Percentiles rank a stretch among this genome's conserved stretches.
Conservation (phyloP, 2,329 filamentous ascomycete genomes). For the Scytalidium sp. region DNA sequence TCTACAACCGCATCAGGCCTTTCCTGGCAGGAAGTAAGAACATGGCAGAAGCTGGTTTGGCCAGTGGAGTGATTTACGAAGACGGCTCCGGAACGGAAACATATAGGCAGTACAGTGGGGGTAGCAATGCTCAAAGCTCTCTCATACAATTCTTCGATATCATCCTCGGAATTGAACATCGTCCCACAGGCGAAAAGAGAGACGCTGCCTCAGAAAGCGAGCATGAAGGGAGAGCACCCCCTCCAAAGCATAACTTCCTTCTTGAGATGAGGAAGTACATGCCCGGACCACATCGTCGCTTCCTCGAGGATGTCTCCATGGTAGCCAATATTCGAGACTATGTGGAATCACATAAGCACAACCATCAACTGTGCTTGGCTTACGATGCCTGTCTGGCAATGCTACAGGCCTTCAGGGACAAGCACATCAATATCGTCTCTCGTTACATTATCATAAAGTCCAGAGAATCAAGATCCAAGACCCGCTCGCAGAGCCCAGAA, state of each 20-base stretch:
- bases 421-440: slow-evolving; percentile 93
- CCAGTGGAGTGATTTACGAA: slow-evolving; percentile 84
- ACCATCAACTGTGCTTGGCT: slow-evolving; percentile 70
- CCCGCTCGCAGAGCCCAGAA: slow-evolving; percentile 50
- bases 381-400: slow-evolving; percentile 88
- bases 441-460: slow-evolving; percentile 93
- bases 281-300: slow-evolving; percentile 88
- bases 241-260: slow-evolving; percentile 81
- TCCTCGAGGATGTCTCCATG: slow-evolving; percentile 73
- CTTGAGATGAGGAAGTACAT: slow-evolving; percentile 97
- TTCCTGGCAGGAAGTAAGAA: slow-evolving; percentile 97
- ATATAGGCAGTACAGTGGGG: slow-evolving; percentile 85
- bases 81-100: slow-evolving; percentile 63
- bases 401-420: slow-evolving; percentile 64
- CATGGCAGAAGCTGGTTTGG: slow-evolving; percentile 91
- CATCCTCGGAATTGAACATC: slow-evolving; percentile 83
- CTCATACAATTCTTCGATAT: slow-evolving; percentile 98
- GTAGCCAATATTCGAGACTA: slow-evolving; percentile 87
- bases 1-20: slow-evolving; percentile 94
- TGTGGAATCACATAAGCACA: slow-evolving; percentile 59
- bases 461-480: slow-evolving; percentile 65
- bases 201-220: slow-evolving; percentile 44
- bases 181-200: slow-evolving; percentile 75
- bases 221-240: slow-evolving; percentile 39
- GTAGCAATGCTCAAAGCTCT: slow-evolving; percentile 95